Evolutionary conservation across 441 rosid genomes (phyloP), one percentile per base, ranked within the genome.

Genomic region (Populus tomentosa): DNA sequence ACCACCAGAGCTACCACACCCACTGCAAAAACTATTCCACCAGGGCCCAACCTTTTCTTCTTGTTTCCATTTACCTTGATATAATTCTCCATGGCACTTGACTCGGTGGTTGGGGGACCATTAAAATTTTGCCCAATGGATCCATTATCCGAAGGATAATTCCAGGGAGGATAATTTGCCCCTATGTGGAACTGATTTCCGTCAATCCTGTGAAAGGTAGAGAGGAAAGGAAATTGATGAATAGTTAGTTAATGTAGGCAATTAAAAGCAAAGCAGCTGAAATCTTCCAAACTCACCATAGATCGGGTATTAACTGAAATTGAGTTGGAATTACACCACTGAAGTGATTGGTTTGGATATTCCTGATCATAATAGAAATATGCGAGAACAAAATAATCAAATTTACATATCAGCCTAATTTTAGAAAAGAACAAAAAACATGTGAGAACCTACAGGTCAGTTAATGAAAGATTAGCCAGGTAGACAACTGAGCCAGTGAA

Each of bases 401-500:
- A 70, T 21, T 70, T 50, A 36, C 53, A 69, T 16, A 33, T 24
- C 74, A 77, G 78, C 50, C 61, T 63, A 72, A 79, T 67, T 18
- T 61, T 70, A 75, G 72, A 67, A 75, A 78, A 50, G 70, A 68
- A 7, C 14, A 63, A 68, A 69, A 38, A 33, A 65, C 67, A 46
- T 28, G 75, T 75, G 63, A 76, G 77, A 80, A 85, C 89, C 35
- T 90, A 97, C 99, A 97, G 87, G 84, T 94, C 87, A 73, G 77
- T 81, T 78, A 94, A 88, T 75, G 95, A 91, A 82, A 97, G 97
- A 79, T 87, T 82, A 61, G 97, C 81, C 72, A 97, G 91, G 84
- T 88, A 90, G 74, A 87, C 74, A 83, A 97, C 93, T 33, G 99
- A 95, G 88, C 99, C 99, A 18, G 98, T 90, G 76, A 96, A 91